These are phyloP conservation scores for Ceratocystis smalleyi DNA, from an alignment of 2,329 filamentous ascomycete genomes.

Conservation along the genomic window DNA sequence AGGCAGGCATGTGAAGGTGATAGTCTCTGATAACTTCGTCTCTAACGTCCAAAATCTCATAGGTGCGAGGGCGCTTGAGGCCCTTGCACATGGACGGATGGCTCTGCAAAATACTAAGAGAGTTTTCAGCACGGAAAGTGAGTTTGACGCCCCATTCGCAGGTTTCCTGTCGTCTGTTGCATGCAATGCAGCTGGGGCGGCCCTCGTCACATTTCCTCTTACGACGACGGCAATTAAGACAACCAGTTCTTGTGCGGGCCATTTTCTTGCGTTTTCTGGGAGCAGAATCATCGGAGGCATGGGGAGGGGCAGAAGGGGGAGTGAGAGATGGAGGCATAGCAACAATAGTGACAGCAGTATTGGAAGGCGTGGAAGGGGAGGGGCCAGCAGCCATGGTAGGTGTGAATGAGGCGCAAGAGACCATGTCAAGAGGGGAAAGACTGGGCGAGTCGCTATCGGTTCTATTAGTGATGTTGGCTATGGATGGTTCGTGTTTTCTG, in stretches of 20 bases:
- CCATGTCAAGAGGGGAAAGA: not conserved
- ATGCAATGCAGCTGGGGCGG: conserved; percentile 25
- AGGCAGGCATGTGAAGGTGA: conserved; percentile 20
- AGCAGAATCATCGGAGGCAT: conserved; percentile 9
- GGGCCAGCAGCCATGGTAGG: not conserved
- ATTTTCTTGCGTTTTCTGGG: conserved; percentile 20
- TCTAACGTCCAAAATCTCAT: conserved; percentile 27
- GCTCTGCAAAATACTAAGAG: conserved; percentile 22
- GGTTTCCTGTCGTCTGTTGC: conserved; percentile 22
- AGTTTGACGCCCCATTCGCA: conserved; percentile 28
- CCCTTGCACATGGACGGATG: conserved; percentile 26
- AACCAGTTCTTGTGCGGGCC: conserved; percentile 25
- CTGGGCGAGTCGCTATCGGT: not conserved
- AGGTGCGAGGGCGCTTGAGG: conserved; percentile 21
- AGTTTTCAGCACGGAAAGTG: conserved; percentile 26
- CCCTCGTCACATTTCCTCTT: conserved; percentile 28
- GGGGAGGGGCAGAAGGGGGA: not conserved
- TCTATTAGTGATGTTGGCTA: conserved; percentile 3
- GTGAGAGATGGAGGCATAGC: not conserved
- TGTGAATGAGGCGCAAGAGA: not conserved
- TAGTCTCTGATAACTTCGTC: conserved; percentile 27
- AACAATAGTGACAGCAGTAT: not conserved
- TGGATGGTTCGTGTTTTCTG: not conserved
- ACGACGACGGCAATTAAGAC: conserved; percentile 27
- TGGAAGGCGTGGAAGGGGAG: not conserved